Evolutionary conservation across 2,329 filamentous ascomycete genomes (phyloP), one percentile per base, ranked within the genome.

Genomic region (Didymella arachidicola): DNA sequence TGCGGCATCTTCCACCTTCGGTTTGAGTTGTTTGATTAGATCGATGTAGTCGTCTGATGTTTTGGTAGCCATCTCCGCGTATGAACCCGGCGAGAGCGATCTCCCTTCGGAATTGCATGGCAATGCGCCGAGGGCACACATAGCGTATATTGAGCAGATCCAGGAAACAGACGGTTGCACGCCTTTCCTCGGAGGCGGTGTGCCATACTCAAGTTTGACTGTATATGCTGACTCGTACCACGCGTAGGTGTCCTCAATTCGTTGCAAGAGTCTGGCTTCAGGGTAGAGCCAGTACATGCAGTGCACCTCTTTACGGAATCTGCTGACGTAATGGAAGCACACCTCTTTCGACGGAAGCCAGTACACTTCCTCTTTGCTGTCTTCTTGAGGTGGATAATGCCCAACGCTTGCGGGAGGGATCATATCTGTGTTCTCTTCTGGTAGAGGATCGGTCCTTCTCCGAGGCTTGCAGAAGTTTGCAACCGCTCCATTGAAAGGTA

Each of bases 201-300:
- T 47, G 16, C 32, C 34, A 22, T 51, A 41, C n/a, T 59, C 56
- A 4, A 16, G 56, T 41, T 59, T 59, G 32, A 59, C 49, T 8
- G 34, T 27, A n/a, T 22, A 44, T n/a, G 56, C 39, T 11, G 56
- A 44, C 34, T 44, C 39, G 22, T 59, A 54, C 67, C 67, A 60
- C 1, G 64, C 63, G 39, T 77, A 77, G 2, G 75, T 77, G n/a
- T 59, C 62, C 6, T 75, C 70, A 5, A 77, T 66, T 12, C 72
- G 66, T 29, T 68, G 67, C 26, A 76, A 59, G 32, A 77, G 68
- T 16, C 51, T 60, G 41, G 75, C 75, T 14, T 74, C 71, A 0
- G 73, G 71, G 54, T 75, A 77, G 14, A 77, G 64, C 75, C 75
- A 77, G 50, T 75, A 68, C 11, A 70, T 74, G 52, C 69, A 74